phyloP scores from a whole-genome alignment of 305 asterid genomes.

The Fraxinus latifolia region DNA sequence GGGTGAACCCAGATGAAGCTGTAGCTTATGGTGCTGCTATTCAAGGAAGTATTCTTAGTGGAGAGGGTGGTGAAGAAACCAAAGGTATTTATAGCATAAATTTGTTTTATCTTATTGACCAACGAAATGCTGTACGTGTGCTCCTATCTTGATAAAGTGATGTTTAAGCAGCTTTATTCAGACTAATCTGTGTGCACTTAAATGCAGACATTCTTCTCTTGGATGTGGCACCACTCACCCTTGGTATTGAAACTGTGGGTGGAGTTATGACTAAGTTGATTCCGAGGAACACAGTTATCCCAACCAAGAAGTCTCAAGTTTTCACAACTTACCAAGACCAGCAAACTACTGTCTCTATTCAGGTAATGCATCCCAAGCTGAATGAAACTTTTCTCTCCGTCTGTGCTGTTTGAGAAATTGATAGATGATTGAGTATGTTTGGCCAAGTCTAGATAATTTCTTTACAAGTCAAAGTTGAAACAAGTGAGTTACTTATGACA shows the following conservation, averaged over 20 bases:
- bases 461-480: neutral
- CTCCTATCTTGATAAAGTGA: neutral
- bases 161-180: neutral
- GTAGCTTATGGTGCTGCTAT: constrained; percentile 60
- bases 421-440: neutral
- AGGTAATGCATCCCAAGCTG: constrained; percentile 25
- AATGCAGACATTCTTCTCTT: constrained; percentile 45
- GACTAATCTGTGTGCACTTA: neutral
- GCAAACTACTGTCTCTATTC: constrained; percentile 9
- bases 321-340: constrained; percentile 42
- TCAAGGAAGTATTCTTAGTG: constrained; percentile 51
- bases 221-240: constrained; percentile 59
- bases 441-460: neutral
- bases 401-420: neutral
- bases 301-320: constrained; percentile 57
- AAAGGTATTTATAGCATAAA: constrained; percentile 34
- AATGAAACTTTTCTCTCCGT: neutral
- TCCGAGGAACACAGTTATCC: constrained; percentile 47
- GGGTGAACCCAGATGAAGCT: constrained; percentile 57
- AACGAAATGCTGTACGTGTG: neutral
- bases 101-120: neutral
- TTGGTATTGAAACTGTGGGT: constrained; percentile 43
- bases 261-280: constrained; percentile 10
- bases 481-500: neutral
- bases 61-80: constrained; percentile 60